These are phyloP conservation scores for Diospyros lotus DNA, from an alignment of 148 eudicot species.

Conservation along the genomic window DNA sequence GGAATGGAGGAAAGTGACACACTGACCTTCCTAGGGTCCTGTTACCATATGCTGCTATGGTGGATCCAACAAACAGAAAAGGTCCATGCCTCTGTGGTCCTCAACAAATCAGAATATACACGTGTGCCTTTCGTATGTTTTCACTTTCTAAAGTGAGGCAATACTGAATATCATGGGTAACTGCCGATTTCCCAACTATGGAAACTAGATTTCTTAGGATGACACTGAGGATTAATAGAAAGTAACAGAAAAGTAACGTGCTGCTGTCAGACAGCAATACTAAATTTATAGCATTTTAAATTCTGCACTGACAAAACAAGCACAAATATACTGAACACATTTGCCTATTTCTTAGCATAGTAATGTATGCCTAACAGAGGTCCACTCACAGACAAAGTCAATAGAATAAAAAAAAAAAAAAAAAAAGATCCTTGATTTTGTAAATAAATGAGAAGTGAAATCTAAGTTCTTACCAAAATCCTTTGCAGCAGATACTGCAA, in stretches of 20 bases:
- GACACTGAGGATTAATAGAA: not conserved
- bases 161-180: not conserved
- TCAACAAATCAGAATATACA: not conserved
- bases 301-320: not conserved
- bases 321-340: not conserved
- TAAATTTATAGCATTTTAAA: not conserved
- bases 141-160: not conserved
- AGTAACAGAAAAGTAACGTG: not conserved
- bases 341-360: too few relatives aligned
- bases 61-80: not conserved
- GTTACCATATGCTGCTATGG: not conserved
- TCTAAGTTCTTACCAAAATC: slow-evolving; percentile 56
- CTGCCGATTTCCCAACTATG: not conserved
- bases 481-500: slow-evolving; percentile 88
- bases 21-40: not conserved
- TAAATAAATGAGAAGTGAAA: not conserved
- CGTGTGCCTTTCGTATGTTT: not conserved
- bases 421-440: not conserved
- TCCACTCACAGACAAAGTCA: not conserved
- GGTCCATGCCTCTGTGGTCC: not conserved
- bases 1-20: not conserved
- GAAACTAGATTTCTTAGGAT: not conserved
- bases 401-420: not conserved
- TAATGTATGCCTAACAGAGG: not conserved
- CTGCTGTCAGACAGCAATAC: not conserved